phyloP scores from a whole-genome alignment of 2,329 filamentous ascomycete genomes.

The Fusarium protoensiforme region DNA sequence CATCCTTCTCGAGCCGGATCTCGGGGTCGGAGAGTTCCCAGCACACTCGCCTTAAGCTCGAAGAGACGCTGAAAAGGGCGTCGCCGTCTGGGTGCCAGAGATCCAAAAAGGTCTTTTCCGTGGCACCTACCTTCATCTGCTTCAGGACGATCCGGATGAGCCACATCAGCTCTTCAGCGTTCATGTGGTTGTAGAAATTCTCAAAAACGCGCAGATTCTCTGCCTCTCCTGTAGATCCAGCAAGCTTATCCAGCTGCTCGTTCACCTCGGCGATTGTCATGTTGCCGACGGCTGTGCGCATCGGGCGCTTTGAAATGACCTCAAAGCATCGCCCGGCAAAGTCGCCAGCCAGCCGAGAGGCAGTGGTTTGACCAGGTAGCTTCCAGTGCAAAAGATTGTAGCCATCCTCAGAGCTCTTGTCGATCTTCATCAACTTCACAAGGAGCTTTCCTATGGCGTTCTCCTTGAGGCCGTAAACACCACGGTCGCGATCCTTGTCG shows the following conservation, averaged over 20 bases:
- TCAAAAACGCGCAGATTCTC: slow-evolving; percentile 85
- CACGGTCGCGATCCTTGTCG: slow-evolving; percentile 90
- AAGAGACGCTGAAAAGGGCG: slow-evolving; percentile 87
- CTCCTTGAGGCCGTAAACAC: slow-evolving; percentile 95
- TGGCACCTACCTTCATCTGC: slow-evolving; percentile 79
- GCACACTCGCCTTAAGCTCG: slow-evolving; percentile 88
- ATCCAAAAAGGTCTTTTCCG: slow-evolving; percentile 88
- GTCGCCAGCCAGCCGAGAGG: slow-evolving; percentile 80
- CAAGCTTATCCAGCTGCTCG: slow-evolving; percentile 81
- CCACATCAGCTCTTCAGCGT: slow-evolving; percentile 93
- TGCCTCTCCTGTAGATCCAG: slow-evolving; percentile 81
- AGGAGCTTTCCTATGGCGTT: slow-evolving; percentile 88
- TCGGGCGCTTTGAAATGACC: slow-evolving; percentile 84
- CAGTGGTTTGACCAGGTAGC: slow-evolving; percentile 75
- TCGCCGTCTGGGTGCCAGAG: slow-evolving; percentile 85
- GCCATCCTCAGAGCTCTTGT: slow-evolving; percentile 89
- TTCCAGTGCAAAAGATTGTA: slow-evolving; percentile 93
- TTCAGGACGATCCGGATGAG: slow-evolving; percentile 92
- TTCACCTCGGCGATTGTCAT: slow-evolving; percentile 94
- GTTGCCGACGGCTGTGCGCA: slow-evolving; percentile 77
- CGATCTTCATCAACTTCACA: slow-evolving; percentile 93
- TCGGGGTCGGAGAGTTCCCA: slow-evolving; percentile 88
- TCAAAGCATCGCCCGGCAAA: slow-evolving; percentile 92
- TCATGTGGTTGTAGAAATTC: slow-evolving; percentile 90
- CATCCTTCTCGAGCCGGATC: slow-evolving; percentile 78